Evolutionary conservation across 495 filamentous ascomycete genomes (phyloP).

Genomic region (Coniosporium apollinis): DNA sequence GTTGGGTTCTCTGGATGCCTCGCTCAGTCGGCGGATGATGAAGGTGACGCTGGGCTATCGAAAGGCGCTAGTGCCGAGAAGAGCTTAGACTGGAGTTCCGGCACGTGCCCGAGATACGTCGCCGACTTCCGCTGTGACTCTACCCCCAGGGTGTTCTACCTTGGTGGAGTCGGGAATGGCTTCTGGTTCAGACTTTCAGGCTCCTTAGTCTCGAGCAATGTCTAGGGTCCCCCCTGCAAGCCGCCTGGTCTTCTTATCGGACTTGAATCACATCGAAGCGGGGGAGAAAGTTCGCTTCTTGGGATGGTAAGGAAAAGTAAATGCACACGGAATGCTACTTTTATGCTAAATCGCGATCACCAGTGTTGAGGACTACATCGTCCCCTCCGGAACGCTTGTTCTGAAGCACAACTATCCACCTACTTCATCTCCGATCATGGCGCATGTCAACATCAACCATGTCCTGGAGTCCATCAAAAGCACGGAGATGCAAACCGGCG

Average conservation of each 20-base stretch:
- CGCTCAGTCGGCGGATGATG: no score
- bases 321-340: neutral
- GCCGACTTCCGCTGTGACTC: no score
- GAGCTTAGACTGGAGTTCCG: no score
- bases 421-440: constrained; percentile 24
- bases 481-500: constrained; percentile 53
- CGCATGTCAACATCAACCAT: constrained; percentile 51
- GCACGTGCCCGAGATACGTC: no score
- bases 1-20: no score
- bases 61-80: no score
- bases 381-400: constrained; percentile 37
- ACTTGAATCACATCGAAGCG: constrained; percentile 33
- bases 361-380: constrained; percentile 56
- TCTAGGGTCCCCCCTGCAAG: constrained; percentile 52
- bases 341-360: constrained; percentile 1
- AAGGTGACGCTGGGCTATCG: no score
- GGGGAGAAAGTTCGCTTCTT: constrained; percentile 78
- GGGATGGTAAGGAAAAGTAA: constrained; percentile 51
- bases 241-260: constrained; percentile 47
- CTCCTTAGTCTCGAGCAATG: no score
- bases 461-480: constrained; percentile 46
- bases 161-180: no score
- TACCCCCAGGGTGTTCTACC: no score
- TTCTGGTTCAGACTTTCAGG: no score
- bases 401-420: constrained; percentile 52